phyloP scores from a whole-genome alignment of 1,139 yeast species.

The Hyphopichia burtonii region DNA sequence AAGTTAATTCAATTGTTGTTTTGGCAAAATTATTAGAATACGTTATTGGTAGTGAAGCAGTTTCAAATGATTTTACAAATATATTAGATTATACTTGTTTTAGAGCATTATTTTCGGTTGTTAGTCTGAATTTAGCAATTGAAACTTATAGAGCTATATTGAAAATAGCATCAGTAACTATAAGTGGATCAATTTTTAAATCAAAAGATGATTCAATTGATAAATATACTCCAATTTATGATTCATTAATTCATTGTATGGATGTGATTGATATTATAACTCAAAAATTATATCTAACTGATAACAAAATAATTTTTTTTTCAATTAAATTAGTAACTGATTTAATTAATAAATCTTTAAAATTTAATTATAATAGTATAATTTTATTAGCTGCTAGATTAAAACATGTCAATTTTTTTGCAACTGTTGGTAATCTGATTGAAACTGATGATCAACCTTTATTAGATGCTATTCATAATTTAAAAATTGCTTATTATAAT shows the following conservation, averaged over 20 bases:
- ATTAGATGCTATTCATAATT: constrained; percentile 29
- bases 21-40: constrained; percentile 53
- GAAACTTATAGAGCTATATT: constrained; percentile 52
- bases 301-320: constrained; percentile 43
- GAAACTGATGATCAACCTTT: constrained; percentile 40
- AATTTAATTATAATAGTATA: constrained; percentile 38
- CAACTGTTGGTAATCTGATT: constrained; percentile 38
- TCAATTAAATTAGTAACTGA: constrained; percentile 49
- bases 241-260: constrained; percentile 41
- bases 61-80: constrained; percentile 34
- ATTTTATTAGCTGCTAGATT: constrained; percentile 45
- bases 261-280: constrained; percentile 45
- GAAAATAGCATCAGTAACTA: constrained; percentile 42
- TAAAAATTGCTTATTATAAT: constrained; percentile 37
- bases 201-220: constrained; percentile 33
- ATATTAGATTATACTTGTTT: constrained; percentile 45
- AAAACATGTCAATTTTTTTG: constrained; percentile 45
- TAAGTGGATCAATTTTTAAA: constrained; percentile 46
- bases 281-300: constrained; percentile 41
- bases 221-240: constrained; percentile 39
- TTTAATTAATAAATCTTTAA: constrained; percentile 42
- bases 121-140: constrained; percentile 44
- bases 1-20: constrained; percentile 53
- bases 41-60: constrained; percentile 38
- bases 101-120: constrained; percentile 42